Evolutionary conservation across 2,329 filamentous ascomycete genomes (phyloP).

Genomic region (Furcasterigmium sp.): DNA sequence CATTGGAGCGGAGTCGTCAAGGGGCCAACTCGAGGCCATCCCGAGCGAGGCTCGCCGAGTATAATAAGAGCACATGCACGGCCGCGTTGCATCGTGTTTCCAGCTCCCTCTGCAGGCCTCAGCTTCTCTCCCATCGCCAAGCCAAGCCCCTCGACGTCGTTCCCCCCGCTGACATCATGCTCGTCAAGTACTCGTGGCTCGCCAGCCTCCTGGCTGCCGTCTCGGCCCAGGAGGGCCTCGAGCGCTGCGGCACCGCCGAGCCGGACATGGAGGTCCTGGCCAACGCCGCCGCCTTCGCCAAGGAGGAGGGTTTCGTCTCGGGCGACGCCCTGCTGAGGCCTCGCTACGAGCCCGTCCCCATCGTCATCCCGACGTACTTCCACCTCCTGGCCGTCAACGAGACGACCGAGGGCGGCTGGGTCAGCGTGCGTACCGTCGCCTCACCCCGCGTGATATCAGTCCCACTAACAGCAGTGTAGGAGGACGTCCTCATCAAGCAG

Average conservation of each 20-base stretch:
- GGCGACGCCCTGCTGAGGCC: not conserved
- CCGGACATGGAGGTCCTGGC: not conserved
- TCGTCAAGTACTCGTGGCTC: constrained; percentile 1
- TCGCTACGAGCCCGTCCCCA: constrained; percentile 1
- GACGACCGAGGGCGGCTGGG: constrained; percentile 23
- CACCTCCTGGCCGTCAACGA: constrained; percentile 23
- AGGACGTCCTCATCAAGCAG: constrained; percentile 30
- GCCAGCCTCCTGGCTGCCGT: not conserved
- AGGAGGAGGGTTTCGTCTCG: not conserved
- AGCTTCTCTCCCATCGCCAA: not conserved
- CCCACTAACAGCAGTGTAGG: constrained; percentile 15
- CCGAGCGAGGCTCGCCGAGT: no score
- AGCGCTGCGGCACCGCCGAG: constrained; percentile 1
- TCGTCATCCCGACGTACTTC: constrained; percentile 17
- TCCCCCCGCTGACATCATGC: not conserved
- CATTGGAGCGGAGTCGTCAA: no score
- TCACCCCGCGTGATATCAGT: no score
- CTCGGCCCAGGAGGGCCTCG: not conserved
- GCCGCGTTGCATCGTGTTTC: not conserved
- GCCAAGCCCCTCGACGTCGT: no score
- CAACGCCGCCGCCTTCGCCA: not conserved
- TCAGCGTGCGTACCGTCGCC: constrained; percentile 29
- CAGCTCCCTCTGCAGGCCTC: not conserved
- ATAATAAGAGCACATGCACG: not conserved
- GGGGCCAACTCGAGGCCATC: no score